These are phyloP conservation scores for Mesembryanthemum crystallinum DNA, from an alignment of 148 eudicot genomes.

Conservation along the genomic window DNA sequence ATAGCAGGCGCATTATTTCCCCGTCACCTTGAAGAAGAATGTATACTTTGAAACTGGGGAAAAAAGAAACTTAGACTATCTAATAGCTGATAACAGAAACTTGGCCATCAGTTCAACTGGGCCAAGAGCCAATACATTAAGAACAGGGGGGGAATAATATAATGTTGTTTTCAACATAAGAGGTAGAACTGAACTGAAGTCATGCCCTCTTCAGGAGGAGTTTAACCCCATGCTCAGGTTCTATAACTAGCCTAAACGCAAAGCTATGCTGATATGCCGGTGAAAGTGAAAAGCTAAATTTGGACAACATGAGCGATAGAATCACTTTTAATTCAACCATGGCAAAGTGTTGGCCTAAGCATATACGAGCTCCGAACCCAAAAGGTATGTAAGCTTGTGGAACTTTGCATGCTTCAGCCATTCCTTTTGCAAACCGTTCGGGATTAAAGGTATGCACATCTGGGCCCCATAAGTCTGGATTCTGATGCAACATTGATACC, in stretches of 20 bases:
- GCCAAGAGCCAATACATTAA: too few species aligned
- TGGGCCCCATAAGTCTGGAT: conserved; percentile 33
- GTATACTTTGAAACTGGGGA: too few species aligned
- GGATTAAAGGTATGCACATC: conserved; percentile 40
- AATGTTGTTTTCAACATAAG: too few species aligned
- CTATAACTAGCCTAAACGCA: conserved; percentile 31
- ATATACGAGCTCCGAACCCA: conserved; percentile 34
- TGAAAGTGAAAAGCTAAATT: conserved; percentile 48
- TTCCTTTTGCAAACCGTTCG: conserved; percentile 37
- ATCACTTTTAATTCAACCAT: conserved; percentile 42
- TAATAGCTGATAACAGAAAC: too few species aligned
- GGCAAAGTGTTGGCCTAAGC: conserved; percentile 44
- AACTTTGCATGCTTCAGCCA: conserved; percentile 31
- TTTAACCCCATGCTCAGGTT: conserved; percentile 18
- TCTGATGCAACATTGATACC: conserved; percentile 21
- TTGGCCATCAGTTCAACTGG: too few species aligned
- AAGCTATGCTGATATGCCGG: conserved; percentile 46
- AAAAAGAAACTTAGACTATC: too few species aligned
- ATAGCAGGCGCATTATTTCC: too few species aligned
- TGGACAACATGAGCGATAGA: conserved; percentile 40
- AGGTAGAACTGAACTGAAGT: not conserved
- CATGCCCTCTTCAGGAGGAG: conserved; percentile 31
- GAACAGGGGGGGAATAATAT: too few species aligned
- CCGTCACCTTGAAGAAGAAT: too few species aligned
- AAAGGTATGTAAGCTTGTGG: conserved; percentile 48